phyloP scores from a whole-genome alignment of 495 filamentous ascomycete species.

The Friedmanniomyces endolithicus region DNA sequence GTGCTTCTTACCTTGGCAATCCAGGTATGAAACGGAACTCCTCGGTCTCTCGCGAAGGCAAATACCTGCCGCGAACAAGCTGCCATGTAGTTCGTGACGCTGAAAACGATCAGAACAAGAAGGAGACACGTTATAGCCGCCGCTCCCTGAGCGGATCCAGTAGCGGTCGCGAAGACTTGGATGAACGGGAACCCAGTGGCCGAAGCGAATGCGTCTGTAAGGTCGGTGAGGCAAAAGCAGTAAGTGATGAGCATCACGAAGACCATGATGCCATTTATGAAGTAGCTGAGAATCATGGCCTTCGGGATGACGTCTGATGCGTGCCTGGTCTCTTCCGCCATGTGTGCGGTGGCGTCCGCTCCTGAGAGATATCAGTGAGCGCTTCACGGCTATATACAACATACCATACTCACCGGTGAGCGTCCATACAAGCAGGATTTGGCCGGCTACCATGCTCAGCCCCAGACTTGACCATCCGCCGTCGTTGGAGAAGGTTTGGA shows the following conservation, averaged over 20 bases:
- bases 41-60: constrained; percentile 14
- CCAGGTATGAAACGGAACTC: constrained; percentile 3
- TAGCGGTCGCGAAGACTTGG: constrained; percentile 6
- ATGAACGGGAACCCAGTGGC: constrained; percentile 14
- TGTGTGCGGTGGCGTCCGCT: constrained; percentile 16
- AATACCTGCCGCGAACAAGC: constrained; percentile 12
- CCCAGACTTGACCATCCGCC: constrained; percentile 3
- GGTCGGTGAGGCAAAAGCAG: constrained; percentile 10
- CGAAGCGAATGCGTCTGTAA: background rate
- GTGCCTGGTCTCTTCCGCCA: constrained; percentile 19
- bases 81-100: constrained; percentile 14
- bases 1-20: background rate
- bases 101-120: constrained; percentile 13
- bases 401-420: background rate
- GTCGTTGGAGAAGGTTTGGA: background rate
- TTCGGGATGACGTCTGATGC: constrained; percentile 13
- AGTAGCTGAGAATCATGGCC: constrained; percentile 12
- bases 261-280: constrained; percentile 8
- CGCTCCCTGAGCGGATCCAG: constrained; percentile 3
- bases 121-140: constrained; percentile 3
- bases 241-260: constrained; percentile 14
- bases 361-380: background rate
- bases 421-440: constrained; percentile 1
- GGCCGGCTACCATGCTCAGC: constrained; percentile 3
- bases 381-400: background rate